phyloP scores from a whole-genome alignment of 139 green algal genomes.

The Auxenochlorella pyrenoidosa region DNA sequence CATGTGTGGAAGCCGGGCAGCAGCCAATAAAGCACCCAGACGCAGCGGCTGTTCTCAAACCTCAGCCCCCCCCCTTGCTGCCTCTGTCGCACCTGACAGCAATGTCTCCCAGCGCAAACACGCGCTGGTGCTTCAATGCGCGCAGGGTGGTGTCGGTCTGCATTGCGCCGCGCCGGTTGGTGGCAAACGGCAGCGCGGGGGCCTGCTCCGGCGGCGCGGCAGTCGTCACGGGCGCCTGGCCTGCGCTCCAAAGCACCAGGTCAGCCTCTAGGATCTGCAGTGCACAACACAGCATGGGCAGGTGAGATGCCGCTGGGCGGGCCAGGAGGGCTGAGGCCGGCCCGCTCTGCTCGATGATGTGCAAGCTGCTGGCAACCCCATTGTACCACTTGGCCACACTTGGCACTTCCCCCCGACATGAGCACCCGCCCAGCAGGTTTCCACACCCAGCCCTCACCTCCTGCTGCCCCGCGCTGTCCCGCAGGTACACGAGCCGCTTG shows the following conservation, averaged over 20 bases:
- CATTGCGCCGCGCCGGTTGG: conserved; percentile 63
- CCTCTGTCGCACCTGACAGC: conserved; percentile 42
- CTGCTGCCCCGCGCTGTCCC: conserved; percentile 38
- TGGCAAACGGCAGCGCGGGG: conserved; percentile 77
- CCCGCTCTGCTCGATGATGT: not conserved
- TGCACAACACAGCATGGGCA: too few species aligned
- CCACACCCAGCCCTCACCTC: conserved; percentile 31
- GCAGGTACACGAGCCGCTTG: conserved; percentile 52
- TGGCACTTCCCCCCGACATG: too few species aligned
- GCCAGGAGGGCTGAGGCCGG: not conserved
- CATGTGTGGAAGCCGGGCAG: not conserved
- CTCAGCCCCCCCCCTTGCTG: too few species aligned
- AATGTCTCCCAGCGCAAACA: conserved; percentile 96
- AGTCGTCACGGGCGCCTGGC: conserved; percentile 59
- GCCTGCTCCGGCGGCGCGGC: not conserved
- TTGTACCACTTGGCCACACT: not conserved
- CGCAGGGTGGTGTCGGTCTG: conserved; percentile 85
- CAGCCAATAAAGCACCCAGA: not conserved
- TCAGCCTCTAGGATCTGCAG: conserved; percentile 66
- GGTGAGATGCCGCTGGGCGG: too few species aligned
- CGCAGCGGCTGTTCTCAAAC: not conserved
- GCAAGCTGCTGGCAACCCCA: not conserved
- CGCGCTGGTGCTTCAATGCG: conserved; percentile 69
- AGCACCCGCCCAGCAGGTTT: too few species aligned
- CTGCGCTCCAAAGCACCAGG: conserved; percentile 91